Evolutionary conservation across 192 early-diverging fungal genomes (phyloP), one percentile per base, ranked within the genome.

Genomic region (Mortierella alpina): DNA sequence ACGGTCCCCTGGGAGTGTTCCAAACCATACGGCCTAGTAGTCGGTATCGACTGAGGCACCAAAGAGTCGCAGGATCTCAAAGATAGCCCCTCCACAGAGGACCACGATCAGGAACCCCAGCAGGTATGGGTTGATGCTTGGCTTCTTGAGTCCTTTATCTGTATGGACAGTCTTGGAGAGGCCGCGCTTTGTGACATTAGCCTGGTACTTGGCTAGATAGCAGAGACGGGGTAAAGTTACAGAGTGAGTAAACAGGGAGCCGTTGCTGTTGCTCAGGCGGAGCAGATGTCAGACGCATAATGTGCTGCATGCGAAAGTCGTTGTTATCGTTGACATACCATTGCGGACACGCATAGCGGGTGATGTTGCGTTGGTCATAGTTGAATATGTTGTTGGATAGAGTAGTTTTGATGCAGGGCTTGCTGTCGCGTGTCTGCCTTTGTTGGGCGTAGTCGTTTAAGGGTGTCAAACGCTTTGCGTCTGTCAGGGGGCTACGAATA

Each of bases 131-230:
- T 20, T 70, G 5, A 60, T 63, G n/a, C 55, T 8, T 15, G 75
- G 14, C 44, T 68, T 68, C 51, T 71, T 61, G 47, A 52, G 52
- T 1, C 42, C 53, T 31, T 68, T 75, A 18, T 63, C 66, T 4
- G 60, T 40, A 11, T 47, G 22, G 5, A 59, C 22, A 12, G 9
- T 40, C 67, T 77, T 71, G 49, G 55, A 47, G 23, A 67, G 55
- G 13, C 68, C 63, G 44, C 76, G 76, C 69, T 79, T 72, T 53
- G 76, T 71, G 23, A 71, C 76, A 56, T 79, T 79, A 17, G 76
- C 62, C 59, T 72, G 76, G 57, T 72, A 79, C 59, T 79, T 79
- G 55, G 76, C 76, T 79, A 57, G 8, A n/a, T n/a, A n/a, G n/a
- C n/a, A n/a, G n/a, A n/a, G n/a, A n/a, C n/a, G n/a, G n/a, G n/a